Base-by-base conservation (phyloP, 805 yeast species). In the Pichia kluyveri region DNA sequence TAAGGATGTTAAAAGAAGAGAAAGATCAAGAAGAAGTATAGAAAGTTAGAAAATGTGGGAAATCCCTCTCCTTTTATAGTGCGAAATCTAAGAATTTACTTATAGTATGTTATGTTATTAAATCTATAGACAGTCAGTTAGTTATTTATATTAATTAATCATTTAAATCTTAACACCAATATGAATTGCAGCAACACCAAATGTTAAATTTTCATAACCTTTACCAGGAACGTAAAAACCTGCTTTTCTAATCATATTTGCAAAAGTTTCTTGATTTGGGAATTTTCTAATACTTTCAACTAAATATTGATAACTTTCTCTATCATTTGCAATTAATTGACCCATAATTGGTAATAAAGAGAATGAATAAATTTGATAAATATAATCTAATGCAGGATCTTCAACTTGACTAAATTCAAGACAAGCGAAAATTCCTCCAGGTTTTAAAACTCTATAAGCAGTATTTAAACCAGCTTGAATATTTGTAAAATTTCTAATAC, bases 361-460 rank as follows among this genome's bases (percentile, higher is more conserved):
- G 65, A 86, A 86, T 15, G 96, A 86, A 76, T 95, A 93, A 39
- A 87, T 82, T 62, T 85, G 88, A 72, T 93, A 93, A 28, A 81
- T 67, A 51, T 79, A 72, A 62, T 87, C 91, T 45, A 93, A 70
- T 10, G 81, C 60, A 30, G 84, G 82, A 65, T 88, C 86, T 44
- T 84, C 83, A 49, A 93, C 96, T 63, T 90, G 93, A 47, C 95
- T 84, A 61, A 93, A 93, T 65, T 93, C 99, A 50, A 93, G 73
- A 67, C 98, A 90, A 38, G 96, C 96, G 65, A 93, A 93, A 42
- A 93, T 86, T 59, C 99, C 99, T 60, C 99, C 99, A 12, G 98
- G 98, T 67, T 84, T 87, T 63, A 93, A 77, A 31, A 91, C 96
- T 58, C 99, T 78, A 70, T 91, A 85, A 34, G 99, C 99, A n/a